Base-by-base conservation (phyloP, 768 basidiomycete species). In the Rhodotorula kratochvilovae region DNA sequence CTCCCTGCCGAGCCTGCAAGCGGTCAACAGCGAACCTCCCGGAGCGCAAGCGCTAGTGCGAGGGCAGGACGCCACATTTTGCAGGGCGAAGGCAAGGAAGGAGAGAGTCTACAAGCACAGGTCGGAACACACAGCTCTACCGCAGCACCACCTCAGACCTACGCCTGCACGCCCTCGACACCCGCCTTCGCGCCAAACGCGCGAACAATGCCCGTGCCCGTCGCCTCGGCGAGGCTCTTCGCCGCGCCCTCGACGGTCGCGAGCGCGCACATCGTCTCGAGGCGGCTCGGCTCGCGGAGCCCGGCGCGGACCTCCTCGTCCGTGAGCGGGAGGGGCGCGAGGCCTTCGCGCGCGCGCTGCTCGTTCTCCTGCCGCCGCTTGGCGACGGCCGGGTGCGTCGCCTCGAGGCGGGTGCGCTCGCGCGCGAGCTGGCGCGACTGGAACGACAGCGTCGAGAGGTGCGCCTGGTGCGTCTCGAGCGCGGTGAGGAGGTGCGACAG, bases 371-470 rank as follows among this genome's bases (percentile, higher is more conserved):
- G 45, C 33, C 70, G 56, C 45, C 75, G 66, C 50, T 72, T 67
- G 29, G 63, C 69, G 45, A 76, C 63, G 25, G 58, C 59, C 31
- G 75, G 71, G 69, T 66, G 66, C 17, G 63, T 46, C 48, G 29
- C 27, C 42, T 76, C 75, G 63, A 76, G 67, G 2, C 71, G 68
- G 33, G 75, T 57, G 42, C 75, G 75, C 31, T 76, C 75, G 59
- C 75, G 75, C 19, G 66, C 75, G 68, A 76, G 75, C 60, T 76
- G 75, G 31, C 75, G 71, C 27, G 64, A 63, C 36, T 76, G 75
- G 72, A 76, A 76, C 25, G 72, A 73, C 29, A 76, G 69, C 25
- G 75, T 73, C 51, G 72, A 73, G 53, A 73, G 75, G 69, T 73
- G 69, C 21, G 75, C 66, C 46, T 73, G 72, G 70, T 76, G 75